A percentile compares a stretch with the other conserved stretches of the same genome.
phyloP scores from a whole-genome alignment of 2,329 filamentous ascomycete species.

The Gnomoniopsis sp. region DNA sequence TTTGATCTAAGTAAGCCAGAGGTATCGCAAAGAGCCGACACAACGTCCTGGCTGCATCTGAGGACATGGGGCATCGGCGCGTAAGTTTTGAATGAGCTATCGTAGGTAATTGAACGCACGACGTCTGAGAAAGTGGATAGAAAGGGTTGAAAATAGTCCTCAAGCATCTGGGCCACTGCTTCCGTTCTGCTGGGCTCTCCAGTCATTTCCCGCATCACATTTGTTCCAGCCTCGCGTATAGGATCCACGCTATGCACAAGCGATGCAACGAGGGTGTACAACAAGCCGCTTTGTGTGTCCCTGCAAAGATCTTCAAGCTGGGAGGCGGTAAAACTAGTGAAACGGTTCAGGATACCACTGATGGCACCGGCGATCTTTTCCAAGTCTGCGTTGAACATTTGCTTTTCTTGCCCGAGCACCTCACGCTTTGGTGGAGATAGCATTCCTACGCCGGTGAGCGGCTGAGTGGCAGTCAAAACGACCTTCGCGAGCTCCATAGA shows the following conservation, averaged over 20 bases:
- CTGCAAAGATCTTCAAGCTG: constrained; percentile 69
- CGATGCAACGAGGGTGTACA: constrained; percentile 71
- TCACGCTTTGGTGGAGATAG: constrained; percentile 56
- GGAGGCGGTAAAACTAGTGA: constrained; percentile 70
- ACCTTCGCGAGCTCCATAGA: constrained; percentile 71
- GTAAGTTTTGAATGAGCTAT: constrained; percentile 44
- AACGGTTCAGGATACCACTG: constrained; percentile 69
- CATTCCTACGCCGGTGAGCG: constrained; percentile 72
- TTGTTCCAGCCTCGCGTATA: constrained; percentile 75
- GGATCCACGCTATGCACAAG: constrained; percentile 78
- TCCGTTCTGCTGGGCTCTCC: constrained; percentile 55
- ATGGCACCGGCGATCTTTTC: constrained; percentile 54
- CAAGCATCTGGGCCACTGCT: constrained; percentile 44
- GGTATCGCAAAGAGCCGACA: constrained; percentile 54
- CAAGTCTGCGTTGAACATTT: constrained; percentile 76
- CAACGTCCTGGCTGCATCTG: constrained; percentile 54
- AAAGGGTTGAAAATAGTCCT: constrained; percentile 40
- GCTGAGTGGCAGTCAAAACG: constrained; percentile 67
- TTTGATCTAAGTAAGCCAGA: constrained; percentile 54
- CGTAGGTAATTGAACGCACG: constrained; percentile 39
- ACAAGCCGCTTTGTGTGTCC: constrained; percentile 56
- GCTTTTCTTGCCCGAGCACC: constrained; percentile 43
- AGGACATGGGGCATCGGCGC: constrained; percentile 55
- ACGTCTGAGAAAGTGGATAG: constrained; percentile 42
- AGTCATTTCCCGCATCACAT: constrained; percentile 79